phyloP scores from a whole-genome alignment of 768 basidiomycete genomes.

The Kwoniella dejecticola region DNA sequence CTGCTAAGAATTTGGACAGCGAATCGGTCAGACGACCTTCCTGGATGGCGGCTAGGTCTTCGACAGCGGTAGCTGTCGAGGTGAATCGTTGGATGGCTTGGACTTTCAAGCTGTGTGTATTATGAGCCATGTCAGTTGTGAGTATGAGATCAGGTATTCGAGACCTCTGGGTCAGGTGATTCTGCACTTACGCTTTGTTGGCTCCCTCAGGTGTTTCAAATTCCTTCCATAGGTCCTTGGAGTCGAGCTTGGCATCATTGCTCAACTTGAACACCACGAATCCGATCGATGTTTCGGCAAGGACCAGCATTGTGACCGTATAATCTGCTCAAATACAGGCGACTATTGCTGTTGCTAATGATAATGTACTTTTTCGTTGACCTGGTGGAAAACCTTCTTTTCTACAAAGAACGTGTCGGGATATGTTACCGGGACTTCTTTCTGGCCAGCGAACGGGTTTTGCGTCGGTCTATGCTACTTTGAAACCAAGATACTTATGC shows the following conservation, averaged over 20 bases:
- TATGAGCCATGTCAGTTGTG: neutral
- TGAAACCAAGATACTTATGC: too few relatives aligned
- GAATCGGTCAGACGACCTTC: conserved; percentile 90
- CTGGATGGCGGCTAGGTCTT: conserved; percentile 90
- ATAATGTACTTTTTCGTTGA: too few relatives aligned
- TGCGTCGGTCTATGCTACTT: too few relatives aligned
- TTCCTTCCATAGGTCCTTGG: conserved; percentile 83
- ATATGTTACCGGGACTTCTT: too few relatives aligned
- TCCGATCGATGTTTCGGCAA: conserved; percentile 74
- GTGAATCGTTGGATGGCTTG: conserved; percentile 95
- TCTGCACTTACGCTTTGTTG: conserved; percentile 74
- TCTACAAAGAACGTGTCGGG: too few relatives aligned
- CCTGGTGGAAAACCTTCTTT: too few relatives aligned
- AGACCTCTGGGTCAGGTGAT: neutral
- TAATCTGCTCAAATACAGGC: too few relatives aligned
- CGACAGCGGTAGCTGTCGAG: conserved; percentile 93
- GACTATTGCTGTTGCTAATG: too few relatives aligned
- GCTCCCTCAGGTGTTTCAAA: conserved; percentile 91
- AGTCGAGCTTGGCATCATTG: conserved; percentile 81
- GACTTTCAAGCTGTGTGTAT: conserved; percentile 71
- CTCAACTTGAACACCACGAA: conserved; percentile 97
- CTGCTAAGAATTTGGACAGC: conserved; percentile 80
- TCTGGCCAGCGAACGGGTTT: too few relatives aligned
- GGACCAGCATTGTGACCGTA: conserved; percentile 72
- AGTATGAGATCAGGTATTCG: neutral